Evolutionary conservation across 352 stramenopile species (phyloP), one percentile per base, ranked within the genome.

Genomic region (Globisporangium spiculum): DNA sequence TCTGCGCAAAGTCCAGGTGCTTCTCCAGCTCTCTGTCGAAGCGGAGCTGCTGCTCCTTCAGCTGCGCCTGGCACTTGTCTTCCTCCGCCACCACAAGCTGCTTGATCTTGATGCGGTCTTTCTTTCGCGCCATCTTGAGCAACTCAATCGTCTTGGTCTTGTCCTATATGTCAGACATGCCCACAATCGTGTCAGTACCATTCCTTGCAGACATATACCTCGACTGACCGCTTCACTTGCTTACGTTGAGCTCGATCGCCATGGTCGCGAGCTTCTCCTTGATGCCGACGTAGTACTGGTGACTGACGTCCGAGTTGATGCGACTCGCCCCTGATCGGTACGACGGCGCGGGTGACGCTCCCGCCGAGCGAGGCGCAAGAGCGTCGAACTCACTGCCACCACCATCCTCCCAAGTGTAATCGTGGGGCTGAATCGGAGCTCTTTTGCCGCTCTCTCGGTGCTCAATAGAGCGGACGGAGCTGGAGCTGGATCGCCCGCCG

Each of bases 141-240:
- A 93, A 44, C 53, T 93, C 84, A 12, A 93, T 92, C n/a, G 86
- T 94, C 67, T 94, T 91, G 41, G 77, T 88, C 62, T 94, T 94
- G 72, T 93, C 86, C 86, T 94, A 60, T 0, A 54, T 38, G 8
- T 46, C 66, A 2, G 2, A 24, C 36, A 70, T 65, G n/a, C 48
- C 63, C 60, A 10, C n/a, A 12, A 16, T 18, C 38, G 38, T 18
- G 38, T 46, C 38, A 46, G 38, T 18, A 4, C 4, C 38, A 18
- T 46, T 46, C 14, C 38, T 18, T 7, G 12, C 38, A 18, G 12
- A 18, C 54, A 72, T 4, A 32, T 52, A 57, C 16, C 44, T 46
- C 63, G 3, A 48, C 7, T 26, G 3, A 36, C 34, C 6, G 6
- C 7, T 3, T 9, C 50, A 16, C 20, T 46, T 27, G 67, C 78